Evolutionary conservation across 2,329 filamentous ascomycete genomes (phyloP), one percentile per base, ranked within the genome.

Genomic region (Nemania diffusa): DNA sequence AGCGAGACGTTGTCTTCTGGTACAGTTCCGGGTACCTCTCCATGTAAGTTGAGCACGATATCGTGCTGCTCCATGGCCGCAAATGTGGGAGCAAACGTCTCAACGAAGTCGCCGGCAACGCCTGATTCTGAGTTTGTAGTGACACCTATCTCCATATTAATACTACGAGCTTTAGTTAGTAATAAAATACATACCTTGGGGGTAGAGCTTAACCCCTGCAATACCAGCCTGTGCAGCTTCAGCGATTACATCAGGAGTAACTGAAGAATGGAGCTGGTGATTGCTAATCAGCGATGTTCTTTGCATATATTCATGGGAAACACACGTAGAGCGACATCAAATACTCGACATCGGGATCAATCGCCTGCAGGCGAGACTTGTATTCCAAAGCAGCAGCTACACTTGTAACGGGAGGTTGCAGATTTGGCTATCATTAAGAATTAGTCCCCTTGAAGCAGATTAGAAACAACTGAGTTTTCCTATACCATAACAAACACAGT

Each of bases 21-120:
- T 53, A 80, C 75, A 3, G 79, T 76, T 64, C 79, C 79, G 2
- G 80, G 90, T n/a, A 91, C 88, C 81, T 97, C 95, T 71, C 94
- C 95, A 78, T 98, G 94, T n/a, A 98, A 84, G 81, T 97, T 97
- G 48, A 97, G 85, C n/a, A 97, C 87, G 15, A 97, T 84, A 72
- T 90, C 89, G 72, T 94, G 88, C 67, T 90, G 82, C 77, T 97
- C 91, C 94, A 98, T 97, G 71, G 92, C 92, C n/a, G 85, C 87
- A 76, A 98, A 97, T 15, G 95, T 92, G 6, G 89, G 87, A 76
- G 92, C 91, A 81, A 93, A 95, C 34, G 84, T 81, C 67, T 89
- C 88, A 48, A 71, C 67, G 15, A 71, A 71, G 74, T 92, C 88
- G 64, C 88, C 87, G 17, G 91, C 82, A 26, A 94, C 91, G 13